Evolutionary conservation across 177 flowering plant genomes (phyloP), one percentile per base, ranked within the genome.

Genomic region (Vitis hybrid): DNA sequence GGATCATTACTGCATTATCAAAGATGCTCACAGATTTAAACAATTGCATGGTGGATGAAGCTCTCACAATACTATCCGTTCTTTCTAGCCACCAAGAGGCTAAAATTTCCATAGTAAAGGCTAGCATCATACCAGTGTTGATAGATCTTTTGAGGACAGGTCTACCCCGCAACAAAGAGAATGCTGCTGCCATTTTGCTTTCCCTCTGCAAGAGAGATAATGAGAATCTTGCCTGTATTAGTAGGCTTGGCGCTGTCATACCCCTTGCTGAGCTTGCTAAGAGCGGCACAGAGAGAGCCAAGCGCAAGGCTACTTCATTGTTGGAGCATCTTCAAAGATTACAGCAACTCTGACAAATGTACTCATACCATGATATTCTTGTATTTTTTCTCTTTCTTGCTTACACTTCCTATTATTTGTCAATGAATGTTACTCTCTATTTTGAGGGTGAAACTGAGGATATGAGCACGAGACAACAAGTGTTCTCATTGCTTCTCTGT

Each of bases 231-330:
- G 81, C 83, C 4, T 83, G 84, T 67, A 69, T 94, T 52, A 85
- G 88, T 66, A 79, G 99, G 81, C 89, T 94, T 52, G 97, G 97
- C 13, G 98, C 93, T 14, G 80, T 81, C 27, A 78, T 91, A 53
- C 97, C 98, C 49, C 70, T 94, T 70, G 71, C 85, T 0, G 97
- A 89, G 66, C 84, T 94, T 13, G 83, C 90, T 1, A 85, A 72
- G 71, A 86, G 70, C 56, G 97, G 98, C 58, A 90, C 98, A 1
- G 97, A 92, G 76, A 84, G 98, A 71, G 95, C 97, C 3, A 90
- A 91, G 76, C 72, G 98, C 63, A 94, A 94, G 80, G 97, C 98
- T 13, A 80, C 80, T 51, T 85, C 93, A 24, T 76, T 94, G 72
- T 68, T 94, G 79, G 95, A 88, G 78, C 91, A 82, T 81, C 89